Base-by-base conservation (phyloP, 1,284 basidiomycete species). In the Tilletia walkeri region DNA sequence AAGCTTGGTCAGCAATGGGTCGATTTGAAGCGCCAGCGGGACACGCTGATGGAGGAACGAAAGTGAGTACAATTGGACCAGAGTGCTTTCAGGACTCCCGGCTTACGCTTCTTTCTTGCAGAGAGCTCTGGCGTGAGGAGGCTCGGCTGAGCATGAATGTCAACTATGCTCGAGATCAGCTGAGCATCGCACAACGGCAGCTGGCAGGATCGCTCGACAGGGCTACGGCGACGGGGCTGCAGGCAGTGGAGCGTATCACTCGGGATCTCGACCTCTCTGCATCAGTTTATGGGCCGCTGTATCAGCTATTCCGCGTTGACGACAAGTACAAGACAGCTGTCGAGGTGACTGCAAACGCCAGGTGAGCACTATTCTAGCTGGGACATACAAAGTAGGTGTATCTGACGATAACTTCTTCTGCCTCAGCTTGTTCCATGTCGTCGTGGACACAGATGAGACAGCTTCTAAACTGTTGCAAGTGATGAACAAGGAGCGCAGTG, bases 301-400 rank as follows among this genome's bases (percentile, higher is more conserved):
- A 98, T 83, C 90, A 92, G 72, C 89, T 99, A 0, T 97, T 98
- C 81, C 91, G 94, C 72, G 90, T 97, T 66, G 89, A 91, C 0
- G 95, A 98, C 79, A 92, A 90, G 78, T 99, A 94, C 86, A 95
- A 94, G 84, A 93, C 89, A 1, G 93, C 96, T 0, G 89, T 97
- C 12, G 96, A 99, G 84, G 88, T 94, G 48, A 97, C 94, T 0
- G 96, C 95, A 5, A 54, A 54, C 49, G 38, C 20, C 16, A 53
- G 49, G 48, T 63, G 82, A 93, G 91, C 5, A n/a, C 24, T 1
- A 30, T 30, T 30, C 24, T 30, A 30, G 24, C 24, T 30, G 24
- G 24, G 24, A 30, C 24, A n/a, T 12, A 49, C 47, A 2, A 1
- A 2, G 47, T 36, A 65, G 9, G 67, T 12, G 1, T 20, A 56